These are phyloP conservation scores for Auricularia auricula-judae DNA, from an alignment of 768 basidiomycete species.

Conservation along the genomic window DNA sequence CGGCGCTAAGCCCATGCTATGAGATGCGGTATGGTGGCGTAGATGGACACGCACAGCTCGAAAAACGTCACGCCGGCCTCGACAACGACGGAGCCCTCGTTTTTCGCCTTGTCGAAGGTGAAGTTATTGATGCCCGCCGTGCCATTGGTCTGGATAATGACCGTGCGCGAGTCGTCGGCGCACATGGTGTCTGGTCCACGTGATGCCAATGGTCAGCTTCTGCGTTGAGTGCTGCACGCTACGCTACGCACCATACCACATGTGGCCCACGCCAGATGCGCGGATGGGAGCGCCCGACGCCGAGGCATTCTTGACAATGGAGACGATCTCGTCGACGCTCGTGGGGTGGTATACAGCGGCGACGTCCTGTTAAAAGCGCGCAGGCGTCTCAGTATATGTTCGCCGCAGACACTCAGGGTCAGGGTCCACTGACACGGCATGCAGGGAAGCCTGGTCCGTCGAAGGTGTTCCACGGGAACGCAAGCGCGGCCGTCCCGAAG, in stretches of 20 bases:
- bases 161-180: slow-evolving; percentile 5
- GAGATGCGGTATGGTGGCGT: background rate
- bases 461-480: background rate
- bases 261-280: slow-evolving; percentile 2
- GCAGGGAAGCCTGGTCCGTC: background rate
- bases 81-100: background rate
- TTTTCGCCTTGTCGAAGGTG: slow-evolving; percentile 1
- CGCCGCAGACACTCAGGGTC: too few relatives aligned
- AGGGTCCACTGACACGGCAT: background rate
- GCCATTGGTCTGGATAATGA: slow-evolving; percentile 5
- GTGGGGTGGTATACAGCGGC: background rate
- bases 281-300: slow-evolving; percentile 6
- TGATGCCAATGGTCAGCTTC: background rate
- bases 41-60: slow-evolving; percentile 1
- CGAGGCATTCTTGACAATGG: slow-evolving; percentile 3
- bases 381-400: too few relatives aligned
- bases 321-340: slow-evolving; percentile 4
- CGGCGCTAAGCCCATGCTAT: background rate
- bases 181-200: slow-evolving; percentile 1
- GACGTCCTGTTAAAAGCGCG: background rate
- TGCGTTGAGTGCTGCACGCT: background rate
- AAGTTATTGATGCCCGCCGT: slow-evolving; percentile 1
- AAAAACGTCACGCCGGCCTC: slow-evolving; percentile 6
- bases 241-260: background rate
- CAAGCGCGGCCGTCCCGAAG: background rate